Evolutionary conservation across 75 land plant genomes (phyloP).

Genomic region (Pinus albicaulis): DNA sequence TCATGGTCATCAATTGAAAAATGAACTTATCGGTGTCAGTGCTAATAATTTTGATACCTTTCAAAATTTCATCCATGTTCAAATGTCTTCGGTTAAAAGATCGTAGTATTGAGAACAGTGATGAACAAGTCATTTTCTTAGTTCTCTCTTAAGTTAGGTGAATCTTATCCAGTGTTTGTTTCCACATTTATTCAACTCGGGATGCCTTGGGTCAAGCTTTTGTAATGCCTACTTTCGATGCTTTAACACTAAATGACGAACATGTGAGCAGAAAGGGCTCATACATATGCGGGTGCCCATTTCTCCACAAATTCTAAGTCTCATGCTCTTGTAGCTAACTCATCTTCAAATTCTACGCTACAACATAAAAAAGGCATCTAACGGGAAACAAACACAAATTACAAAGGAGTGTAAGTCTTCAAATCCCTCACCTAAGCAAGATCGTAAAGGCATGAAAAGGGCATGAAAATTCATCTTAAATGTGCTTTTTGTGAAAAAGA

Average conservation of each 20-base stretch:
- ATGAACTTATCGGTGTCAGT: not conserved
- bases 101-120: not conserved
- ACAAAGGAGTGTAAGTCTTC: not conserved
- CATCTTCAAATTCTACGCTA: not conserved
- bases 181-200: not conserved
- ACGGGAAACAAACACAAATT: not conserved
- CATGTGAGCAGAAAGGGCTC: no score
- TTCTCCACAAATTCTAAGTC: not conserved
- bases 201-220: not conserved
- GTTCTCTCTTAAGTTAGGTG: not conserved
- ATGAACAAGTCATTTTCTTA: not conserved
- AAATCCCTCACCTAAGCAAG: not conserved
- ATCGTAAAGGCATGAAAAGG: not conserved
- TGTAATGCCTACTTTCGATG: not conserved
- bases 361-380: not conserved
- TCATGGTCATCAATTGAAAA: not conserved
- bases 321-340: not conserved
- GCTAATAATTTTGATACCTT: not conserved
- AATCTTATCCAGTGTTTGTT: not conserved
- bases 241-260: no score
- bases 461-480: no score
- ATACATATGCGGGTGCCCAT: not conserved
- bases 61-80: not conserved
- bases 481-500: no score
- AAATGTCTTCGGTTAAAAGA: not conserved